Evolutionary conservation across 306 rosid species (phyloP).

Genomic region (Acmispon strigosus): DNA sequence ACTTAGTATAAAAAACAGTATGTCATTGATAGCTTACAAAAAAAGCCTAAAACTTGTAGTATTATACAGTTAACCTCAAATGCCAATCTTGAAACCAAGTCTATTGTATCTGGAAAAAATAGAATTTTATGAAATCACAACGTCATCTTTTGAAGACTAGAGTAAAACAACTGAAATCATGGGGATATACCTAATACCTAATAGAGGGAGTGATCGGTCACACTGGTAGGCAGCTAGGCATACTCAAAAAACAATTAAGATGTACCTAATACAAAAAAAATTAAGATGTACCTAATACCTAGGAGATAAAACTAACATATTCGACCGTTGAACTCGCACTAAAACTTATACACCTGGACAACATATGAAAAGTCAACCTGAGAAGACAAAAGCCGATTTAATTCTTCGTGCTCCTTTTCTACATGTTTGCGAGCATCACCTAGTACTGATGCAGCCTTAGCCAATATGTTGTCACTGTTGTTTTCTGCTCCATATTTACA

Average conservation of each 20-base stretch:
- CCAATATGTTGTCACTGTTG: slow-evolving; percentile 57
- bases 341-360: slow-evolving; percentile 12
- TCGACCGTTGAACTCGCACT: slow-evolving; percentile 3
- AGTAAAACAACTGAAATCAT: not conserved
- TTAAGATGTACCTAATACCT: not conserved
- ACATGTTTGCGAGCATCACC: slow-evolving; percentile 95
- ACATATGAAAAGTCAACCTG: slow-evolving; percentile 55
- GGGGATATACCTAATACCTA: no score
- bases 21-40: not conserved
- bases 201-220: not conserved
- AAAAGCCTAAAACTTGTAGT: not conserved
- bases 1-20: not conserved
- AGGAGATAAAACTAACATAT: not conserved
- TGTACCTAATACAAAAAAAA: not conserved
- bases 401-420: slow-evolving; percentile 94
- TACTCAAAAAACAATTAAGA: not conserved
- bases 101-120: not conserved
- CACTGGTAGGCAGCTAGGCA: not conserved
- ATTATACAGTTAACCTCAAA: not conserved
- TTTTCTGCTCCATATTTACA: slow-evolving; percentile 95
- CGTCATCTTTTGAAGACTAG: no score
- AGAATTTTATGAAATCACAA: not conserved
- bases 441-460: slow-evolving; percentile 92
- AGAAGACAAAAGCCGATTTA: slow-evolving; percentile 58
- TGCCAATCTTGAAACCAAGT: not conserved